Evolutionary conservation across 176 grass and related monocot species (phyloP).

Genomic region (Avena eriantha): DNA sequence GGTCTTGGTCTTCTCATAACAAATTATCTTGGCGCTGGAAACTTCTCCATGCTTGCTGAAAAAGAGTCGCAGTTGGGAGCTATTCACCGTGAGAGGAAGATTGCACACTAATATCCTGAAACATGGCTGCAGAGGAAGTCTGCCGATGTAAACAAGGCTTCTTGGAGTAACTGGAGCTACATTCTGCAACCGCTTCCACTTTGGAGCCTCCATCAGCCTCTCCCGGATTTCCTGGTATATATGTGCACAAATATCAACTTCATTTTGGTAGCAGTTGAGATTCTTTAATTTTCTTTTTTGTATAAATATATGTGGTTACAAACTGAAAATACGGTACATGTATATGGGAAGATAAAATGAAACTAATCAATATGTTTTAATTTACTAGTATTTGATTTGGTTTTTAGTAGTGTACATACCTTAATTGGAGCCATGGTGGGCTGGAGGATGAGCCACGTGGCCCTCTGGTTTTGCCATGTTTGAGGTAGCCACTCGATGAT

Average conservation of each 20-base stretch:
- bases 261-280: not conserved
- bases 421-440: not conserved
- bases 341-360: too few species aligned
- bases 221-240: not conserved
- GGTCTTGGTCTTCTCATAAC: not conserved
- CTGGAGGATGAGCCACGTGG: not conserved
- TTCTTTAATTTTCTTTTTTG: not conserved
- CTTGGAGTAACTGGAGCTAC: not conserved
- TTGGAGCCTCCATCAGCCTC: not conserved
- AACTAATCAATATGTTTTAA: too few species aligned
- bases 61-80: not conserved
- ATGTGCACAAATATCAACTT: not conserved
- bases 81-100: not conserved
- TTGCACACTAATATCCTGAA: not conserved
- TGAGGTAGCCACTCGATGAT: too few species aligned
- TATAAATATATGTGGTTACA: not conserved
- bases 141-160: not conserved
- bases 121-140: not conserved
- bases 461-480: too few species aligned
- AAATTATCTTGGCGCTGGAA: not conserved
- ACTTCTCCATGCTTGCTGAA: not conserved
- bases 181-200: not conserved
- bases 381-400: too few species aligned
- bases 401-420: not conserved
- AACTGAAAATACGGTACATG: too few species aligned